These are phyloP conservation scores for Solanum appendiculatum DNA, from an alignment of 257 asterid species.

Conservation along the genomic window DNA sequence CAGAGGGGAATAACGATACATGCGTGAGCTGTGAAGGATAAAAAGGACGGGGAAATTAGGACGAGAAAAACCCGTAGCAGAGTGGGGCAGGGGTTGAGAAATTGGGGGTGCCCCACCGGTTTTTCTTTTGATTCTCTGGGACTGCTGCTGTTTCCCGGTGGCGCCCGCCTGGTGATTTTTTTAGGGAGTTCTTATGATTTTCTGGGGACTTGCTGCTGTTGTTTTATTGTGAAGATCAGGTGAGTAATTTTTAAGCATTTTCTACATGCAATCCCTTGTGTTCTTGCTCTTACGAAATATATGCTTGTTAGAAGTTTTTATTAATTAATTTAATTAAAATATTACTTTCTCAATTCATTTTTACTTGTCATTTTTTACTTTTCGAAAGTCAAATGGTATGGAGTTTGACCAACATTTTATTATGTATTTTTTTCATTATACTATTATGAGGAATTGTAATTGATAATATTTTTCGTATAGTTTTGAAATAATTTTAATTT, in stretches of 20 bases:
- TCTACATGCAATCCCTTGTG: neutral
- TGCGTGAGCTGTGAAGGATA: neutral
- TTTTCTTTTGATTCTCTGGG: neutral
- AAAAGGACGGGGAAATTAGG: neutral
- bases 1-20: neutral
- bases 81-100: neutral
- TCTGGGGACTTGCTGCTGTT: neutral
- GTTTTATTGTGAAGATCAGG: neutral
- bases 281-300: neutral
- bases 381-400: neutral
- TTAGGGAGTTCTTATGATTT: neutral
- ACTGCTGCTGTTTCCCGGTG: neutral
- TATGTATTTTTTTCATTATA: neutral
- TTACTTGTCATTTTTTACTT: neutral
- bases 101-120: neutral
- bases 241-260: neutral
- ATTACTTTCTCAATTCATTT: neutral
- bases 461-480: no score
- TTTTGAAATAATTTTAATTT: no score
- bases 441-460: no score
- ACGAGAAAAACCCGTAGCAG: neutral
- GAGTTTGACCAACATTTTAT: neutral
- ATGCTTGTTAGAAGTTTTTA: neutral
- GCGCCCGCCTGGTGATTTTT: neutral
- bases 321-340: neutral